phyloP scores from a whole-genome alignment of 768 basidiomycete genomes.

The Tephrocybe sp. region DNA sequence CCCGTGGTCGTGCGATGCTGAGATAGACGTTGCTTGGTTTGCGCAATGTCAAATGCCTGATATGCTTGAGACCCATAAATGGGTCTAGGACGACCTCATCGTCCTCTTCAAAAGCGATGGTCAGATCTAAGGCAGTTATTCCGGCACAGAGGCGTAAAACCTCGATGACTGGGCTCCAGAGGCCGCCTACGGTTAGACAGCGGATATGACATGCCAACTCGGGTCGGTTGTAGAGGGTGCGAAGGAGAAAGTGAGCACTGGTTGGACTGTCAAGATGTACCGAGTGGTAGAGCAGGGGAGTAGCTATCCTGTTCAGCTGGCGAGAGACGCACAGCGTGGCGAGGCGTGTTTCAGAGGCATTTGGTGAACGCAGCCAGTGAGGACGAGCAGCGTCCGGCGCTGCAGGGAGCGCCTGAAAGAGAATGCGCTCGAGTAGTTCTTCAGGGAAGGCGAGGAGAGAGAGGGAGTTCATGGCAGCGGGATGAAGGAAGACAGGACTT shows the following conservation, averaged over 20 bases:
- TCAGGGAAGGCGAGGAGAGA: slow-evolving; percentile 21
- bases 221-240: slow-evolving; percentile 36
- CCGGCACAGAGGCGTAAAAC: slow-evolving; percentile 31
- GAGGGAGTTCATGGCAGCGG: neutral
- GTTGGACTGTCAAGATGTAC: slow-evolving; percentile 40
- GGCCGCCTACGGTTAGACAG: slow-evolving; percentile 38
- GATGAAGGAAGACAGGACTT: neutral
- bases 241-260: slow-evolving; percentile 41
- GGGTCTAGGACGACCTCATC: slow-evolving; percentile 36
- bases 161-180: slow-evolving; percentile 39
- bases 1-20: slow-evolving; percentile 46
- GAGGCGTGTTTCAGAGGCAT: slow-evolving; percentile 26
- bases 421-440: slow-evolving; percentile 47
- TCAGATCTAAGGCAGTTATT: slow-evolving; percentile 35
- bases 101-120: slow-evolving; percentile 27
- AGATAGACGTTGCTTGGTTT: slow-evolving; percentile 55
- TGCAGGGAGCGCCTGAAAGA: slow-evolving; percentile 17
- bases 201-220: slow-evolving; percentile 40
- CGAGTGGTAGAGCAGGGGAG: slow-evolving; percentile 57
- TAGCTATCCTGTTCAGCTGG: slow-evolving; percentile 54
- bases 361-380: slow-evolving; percentile 15
- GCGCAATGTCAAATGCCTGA: slow-evolving; percentile 52
- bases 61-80: slow-evolving; percentile 31
- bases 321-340: slow-evolving; percentile 53
- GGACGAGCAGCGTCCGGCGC: neutral